Percentiles rank a stretch among this genome's conserved stretches.
Evolutionary conservation across 192 early-diverging fungal genomes (phyloP).

Genomic region (Umbelopsis ramanniana): DNA sequence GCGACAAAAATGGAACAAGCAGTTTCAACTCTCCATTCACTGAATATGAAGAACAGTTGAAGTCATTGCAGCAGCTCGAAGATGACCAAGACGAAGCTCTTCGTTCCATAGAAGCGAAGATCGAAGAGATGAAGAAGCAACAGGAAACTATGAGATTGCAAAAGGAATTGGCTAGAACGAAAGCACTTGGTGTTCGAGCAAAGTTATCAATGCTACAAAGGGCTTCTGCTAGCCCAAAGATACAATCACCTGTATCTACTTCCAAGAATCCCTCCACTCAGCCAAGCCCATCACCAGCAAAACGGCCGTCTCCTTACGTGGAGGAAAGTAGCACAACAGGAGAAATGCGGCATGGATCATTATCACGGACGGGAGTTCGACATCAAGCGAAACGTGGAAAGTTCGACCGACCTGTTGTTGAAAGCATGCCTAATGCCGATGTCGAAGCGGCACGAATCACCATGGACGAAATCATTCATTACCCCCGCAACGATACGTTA

Average conservation of each 20-base stretch:
- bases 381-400: too few relatives aligned
- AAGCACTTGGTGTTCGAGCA: constrained; percentile 8
- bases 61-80: neutral
- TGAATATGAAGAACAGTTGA: neutral
- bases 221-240: constrained; percentile 9
- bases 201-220: constrained; percentile 17
- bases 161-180: constrained; percentile 10
- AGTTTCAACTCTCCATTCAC: neutral
- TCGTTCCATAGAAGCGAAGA: neutral
- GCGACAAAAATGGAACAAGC: neutral
- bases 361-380: too few relatives aligned
- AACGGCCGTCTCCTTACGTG: neutral
- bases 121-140: constrained; percentile 6
- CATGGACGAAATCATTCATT: neutral
- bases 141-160: neutral
- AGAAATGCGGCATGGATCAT: too few relatives aligned
- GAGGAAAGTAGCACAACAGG: too few relatives aligned
- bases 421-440: too few relatives aligned
- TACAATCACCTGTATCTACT: neutral
- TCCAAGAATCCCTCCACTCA: neutral
- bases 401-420: too few relatives aligned
- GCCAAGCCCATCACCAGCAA: neutral
- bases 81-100: constrained; percentile 7
- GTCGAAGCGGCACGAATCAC: too few relatives aligned
- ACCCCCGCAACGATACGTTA: neutral